phyloP scores from a whole-genome alignment of 1,139 yeast species.

The Petasospora rhodanensis region DNA sequence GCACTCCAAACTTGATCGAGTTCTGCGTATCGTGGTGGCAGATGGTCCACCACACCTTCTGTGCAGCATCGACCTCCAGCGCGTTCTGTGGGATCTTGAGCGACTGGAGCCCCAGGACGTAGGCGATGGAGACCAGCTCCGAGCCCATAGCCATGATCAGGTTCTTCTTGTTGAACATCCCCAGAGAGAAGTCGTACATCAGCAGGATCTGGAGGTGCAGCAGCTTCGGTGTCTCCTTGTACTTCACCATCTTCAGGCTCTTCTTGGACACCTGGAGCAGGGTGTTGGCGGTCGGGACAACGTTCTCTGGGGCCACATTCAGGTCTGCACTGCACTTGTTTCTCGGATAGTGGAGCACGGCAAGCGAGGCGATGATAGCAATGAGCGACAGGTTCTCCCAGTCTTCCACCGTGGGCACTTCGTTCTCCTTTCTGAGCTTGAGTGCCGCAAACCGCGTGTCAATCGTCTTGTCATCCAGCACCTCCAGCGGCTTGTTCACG shows the following conservation, averaged over 20 bases:
- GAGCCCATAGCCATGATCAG: conserved; percentile 18
- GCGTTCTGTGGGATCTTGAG: conserved; percentile 19
- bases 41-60: conserved; percentile 22
- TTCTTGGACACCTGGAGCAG: conserved; percentile 17
- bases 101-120: conserved; percentile 18
- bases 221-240: conserved; percentile 17
- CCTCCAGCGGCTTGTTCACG: conserved; percentile 14
- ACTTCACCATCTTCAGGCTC: conserved; percentile 13
- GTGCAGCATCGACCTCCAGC: conserved; percentile 16
- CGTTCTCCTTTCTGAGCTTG: background rate
- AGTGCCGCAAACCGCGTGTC: conserved; percentile 5
- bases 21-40: conserved; percentile 19
- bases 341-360: conserved; percentile 16
- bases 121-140: conserved; percentile 22
- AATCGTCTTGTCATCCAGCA: conserved; percentile 12
- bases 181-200: conserved; percentile 13
- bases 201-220: conserved; percentile 18
- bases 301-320: conserved; percentile 2
- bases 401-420: conserved; percentile 4
- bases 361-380: conserved; percentile 15
- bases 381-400: conserved; percentile 19
- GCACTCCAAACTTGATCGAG: conserved; percentile 15
- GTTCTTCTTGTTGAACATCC: conserved; percentile 15
- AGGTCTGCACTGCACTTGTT: conserved; percentile 7
- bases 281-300: conserved; percentile 13